Percentiles rank a stretch among this genome's conserved stretches.
phyloP scores from a whole-genome alignment of 2,329 filamentous ascomycete genomes.

The Cercospora sp. region DNA sequence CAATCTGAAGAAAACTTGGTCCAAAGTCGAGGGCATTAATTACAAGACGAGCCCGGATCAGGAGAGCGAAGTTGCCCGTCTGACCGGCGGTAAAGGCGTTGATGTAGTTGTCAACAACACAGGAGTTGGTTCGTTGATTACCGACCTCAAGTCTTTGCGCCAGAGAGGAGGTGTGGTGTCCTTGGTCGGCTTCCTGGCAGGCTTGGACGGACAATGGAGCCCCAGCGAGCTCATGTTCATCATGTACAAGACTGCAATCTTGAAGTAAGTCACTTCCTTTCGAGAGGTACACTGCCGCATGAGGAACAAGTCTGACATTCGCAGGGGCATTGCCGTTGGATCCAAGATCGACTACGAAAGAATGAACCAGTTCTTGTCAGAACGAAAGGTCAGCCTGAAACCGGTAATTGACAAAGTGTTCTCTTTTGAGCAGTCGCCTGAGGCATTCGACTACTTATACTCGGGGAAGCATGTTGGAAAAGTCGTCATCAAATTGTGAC shows the following conservation, averaged over 20 bases:
- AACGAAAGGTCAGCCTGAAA: not conserved
- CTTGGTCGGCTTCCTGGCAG: not conserved
- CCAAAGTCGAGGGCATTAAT: not conserved
- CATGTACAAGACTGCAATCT: not conserved
- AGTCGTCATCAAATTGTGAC: not conserved
- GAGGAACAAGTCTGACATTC: not conserved
- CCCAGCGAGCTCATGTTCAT: not conserved
- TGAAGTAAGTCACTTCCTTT: not conserved
- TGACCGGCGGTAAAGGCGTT: not conserved
- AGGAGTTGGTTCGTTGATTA: not conserved
- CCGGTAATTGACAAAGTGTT: not conserved
- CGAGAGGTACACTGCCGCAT: no score
- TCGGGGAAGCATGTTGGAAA: not conserved
- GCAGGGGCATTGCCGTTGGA: not conserved
- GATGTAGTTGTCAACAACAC: not conserved
- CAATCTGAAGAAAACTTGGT: not conserved
- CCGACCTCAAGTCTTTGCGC: not conserved
- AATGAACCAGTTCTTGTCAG: not conserved
- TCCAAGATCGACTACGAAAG: not conserved
- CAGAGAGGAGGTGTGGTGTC: not conserved
- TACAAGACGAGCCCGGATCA: not conserved
- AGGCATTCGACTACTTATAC: not conserved
- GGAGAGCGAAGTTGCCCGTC: not conserved
- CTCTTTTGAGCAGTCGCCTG: not conserved
- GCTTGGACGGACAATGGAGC: not conserved